These are phyloP conservation scores for Clonostachys chloroleuca DNA, from an alignment of 2,329 filamentous ascomycete species.

Conservation along the genomic window DNA sequence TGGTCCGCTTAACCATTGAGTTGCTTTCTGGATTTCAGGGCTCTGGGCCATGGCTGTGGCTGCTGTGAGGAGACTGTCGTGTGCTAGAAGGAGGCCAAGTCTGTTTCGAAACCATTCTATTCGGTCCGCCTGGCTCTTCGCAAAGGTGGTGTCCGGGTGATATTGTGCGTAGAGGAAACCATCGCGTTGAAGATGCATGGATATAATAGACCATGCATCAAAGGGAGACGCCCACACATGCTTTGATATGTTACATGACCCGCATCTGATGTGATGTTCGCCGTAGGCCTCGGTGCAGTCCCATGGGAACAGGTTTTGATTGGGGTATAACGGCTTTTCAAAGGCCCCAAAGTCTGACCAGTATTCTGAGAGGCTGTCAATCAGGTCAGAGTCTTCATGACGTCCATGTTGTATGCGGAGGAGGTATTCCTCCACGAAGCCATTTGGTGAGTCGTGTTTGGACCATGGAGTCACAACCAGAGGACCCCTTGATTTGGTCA, in stretches of 20 bases:
- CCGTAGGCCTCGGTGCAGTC: constrained; percentile 39
- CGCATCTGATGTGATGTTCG: constrained; percentile 26
- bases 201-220: constrained; percentile 34
- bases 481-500: constrained; percentile 20
- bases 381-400: constrained; percentile 33
- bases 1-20: constrained; percentile 23
- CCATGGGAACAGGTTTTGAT: constrained; percentile 38
- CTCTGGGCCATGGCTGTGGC: constrained; percentile 27
- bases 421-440: constrained; percentile 36
- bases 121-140: neutral
- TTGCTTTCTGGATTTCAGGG: constrained; percentile 16
- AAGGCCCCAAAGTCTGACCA: constrained; percentile 41
- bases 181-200: constrained; percentile 29
- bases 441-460: constrained; percentile 30
- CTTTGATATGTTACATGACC: constrained; percentile 34
- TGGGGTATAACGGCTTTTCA: constrained; percentile 25
- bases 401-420: constrained; percentile 28
- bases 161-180: constrained; percentile 21
- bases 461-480: constrained; percentile 13
- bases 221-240: constrained; percentile 39
- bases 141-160: too few relatives aligned
- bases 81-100: constrained; percentile 23
- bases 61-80: constrained; percentile 17
- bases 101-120: constrained; percentile 16
- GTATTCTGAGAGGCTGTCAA: constrained; percentile 36